Conservation (phyloP, 768 basidiomycete species). For the Leccinum disarticulatum region DNA sequence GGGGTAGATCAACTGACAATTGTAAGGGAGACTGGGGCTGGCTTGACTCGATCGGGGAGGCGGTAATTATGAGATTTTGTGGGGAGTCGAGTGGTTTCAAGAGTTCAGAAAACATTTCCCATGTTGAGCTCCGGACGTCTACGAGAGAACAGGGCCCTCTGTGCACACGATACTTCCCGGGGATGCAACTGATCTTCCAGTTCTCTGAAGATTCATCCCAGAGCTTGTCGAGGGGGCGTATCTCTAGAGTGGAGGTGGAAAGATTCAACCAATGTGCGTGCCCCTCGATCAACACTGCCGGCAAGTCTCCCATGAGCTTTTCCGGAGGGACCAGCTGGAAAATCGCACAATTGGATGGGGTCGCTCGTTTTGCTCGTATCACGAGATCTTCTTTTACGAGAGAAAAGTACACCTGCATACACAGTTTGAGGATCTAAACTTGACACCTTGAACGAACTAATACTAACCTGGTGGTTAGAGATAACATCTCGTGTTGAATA, state of each 20-base stretch:
- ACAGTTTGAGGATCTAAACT: neutral
- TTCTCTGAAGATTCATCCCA: constrained; percentile 29
- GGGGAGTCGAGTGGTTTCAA: constrained; percentile 24
- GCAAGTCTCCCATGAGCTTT: constrained; percentile 28
- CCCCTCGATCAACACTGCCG: constrained; percentile 19
- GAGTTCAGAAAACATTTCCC: constrained; percentile 26
- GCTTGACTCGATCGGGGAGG: neutral
- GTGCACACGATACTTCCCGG: constrained; percentile 7
- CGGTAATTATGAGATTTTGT: constrained; percentile 23
- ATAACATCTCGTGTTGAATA: constrained; percentile 20
- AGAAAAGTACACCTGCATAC: constrained; percentile 23
- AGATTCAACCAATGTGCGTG: constrained; percentile 35
- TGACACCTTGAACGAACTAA: neutral
- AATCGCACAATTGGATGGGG: neutral
- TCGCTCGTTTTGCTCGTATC: constrained; percentile 15
- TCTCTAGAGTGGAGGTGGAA: constrained; percentile 21
- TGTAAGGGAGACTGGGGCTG: neutral
- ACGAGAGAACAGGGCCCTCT: constrained; percentile 18
- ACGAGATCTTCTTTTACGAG: constrained; percentile 15
- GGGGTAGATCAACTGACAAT: constrained; percentile 38
- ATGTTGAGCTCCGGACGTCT: constrained; percentile 29
- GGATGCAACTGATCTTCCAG: constrained; percentile 24
- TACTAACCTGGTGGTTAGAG: constrained; percentile 21
- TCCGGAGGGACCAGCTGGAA: constrained; percentile 19
- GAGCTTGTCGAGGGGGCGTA: constrained; percentile 21